These are phyloP conservation scores for Vitis hybrid DNA, from an alignment of 177 flowering plant species.

Conservation along the genomic window DNA sequence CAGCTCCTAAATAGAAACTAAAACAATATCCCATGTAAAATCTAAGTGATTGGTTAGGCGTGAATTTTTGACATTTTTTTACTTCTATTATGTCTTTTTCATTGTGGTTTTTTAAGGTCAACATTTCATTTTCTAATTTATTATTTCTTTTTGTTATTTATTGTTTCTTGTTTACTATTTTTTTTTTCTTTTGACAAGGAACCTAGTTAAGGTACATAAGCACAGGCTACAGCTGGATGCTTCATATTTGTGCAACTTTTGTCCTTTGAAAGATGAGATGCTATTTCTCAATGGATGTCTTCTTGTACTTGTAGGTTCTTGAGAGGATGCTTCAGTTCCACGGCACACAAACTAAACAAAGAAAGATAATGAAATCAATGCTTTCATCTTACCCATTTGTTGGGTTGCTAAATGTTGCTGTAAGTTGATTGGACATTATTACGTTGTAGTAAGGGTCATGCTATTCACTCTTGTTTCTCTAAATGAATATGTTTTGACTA, in stretches of 20 bases:
- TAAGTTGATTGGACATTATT: slow-evolving; percentile 39
- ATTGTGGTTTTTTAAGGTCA: no score
- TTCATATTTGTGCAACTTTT: neutral
- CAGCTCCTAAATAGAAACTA: no score
- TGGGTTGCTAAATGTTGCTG: slow-evolving; percentile 82
- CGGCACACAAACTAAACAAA: slow-evolving; percentile 10
- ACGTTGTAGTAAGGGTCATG: neutral
- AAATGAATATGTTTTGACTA: neutral
- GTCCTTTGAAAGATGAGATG: neutral
- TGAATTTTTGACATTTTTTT: neutral
- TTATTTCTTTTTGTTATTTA: neutral
- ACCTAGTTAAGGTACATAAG: no score
- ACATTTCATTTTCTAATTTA: no score
- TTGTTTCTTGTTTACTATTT: neutral
- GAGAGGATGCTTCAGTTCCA: slow-evolving; percentile 71
- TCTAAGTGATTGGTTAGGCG: no score
- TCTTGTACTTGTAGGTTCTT: slow-evolving; percentile 51
- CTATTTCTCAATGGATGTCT: neutral
- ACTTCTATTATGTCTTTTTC: neutral
- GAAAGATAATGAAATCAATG: slow-evolving; percentile 32
- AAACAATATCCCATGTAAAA: no score
- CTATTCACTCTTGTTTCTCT: neutral
- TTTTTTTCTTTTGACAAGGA: neutral
- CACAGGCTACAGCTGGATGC: neutral
- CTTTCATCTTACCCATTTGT: slow-evolving; percentile 53